These are phyloP conservation scores for Aureococcus anophagefferens DNA, from an alignment of 108 stramenopile genomes.

Conservation along the genomic window DNA sequence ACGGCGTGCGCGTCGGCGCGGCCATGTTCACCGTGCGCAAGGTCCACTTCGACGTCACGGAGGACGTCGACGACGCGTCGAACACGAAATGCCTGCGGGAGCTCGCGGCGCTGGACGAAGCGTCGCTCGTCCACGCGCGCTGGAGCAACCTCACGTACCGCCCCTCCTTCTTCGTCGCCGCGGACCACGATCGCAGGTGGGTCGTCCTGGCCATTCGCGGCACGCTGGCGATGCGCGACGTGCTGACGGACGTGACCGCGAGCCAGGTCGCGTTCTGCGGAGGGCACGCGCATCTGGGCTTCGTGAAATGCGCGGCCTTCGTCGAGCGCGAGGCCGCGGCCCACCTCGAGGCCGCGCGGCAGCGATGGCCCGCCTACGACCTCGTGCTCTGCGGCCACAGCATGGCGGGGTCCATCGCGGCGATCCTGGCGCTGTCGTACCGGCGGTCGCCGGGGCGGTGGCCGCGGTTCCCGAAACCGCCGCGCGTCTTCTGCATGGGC, in stretches of 20 bases:
- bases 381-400: not conserved
- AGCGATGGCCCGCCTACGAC: not conserved
- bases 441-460: not conserved
- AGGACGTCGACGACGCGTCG: not conserved
- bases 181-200: not conserved
- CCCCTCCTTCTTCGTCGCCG: not conserved
- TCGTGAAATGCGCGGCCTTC: not conserved
- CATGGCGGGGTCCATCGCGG: not conserved
- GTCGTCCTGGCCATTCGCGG: not conserved
- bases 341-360: not conserved
- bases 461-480: not conserved
- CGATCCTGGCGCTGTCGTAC: not conserved
- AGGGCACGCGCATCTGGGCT: not conserved
- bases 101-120: not conserved
- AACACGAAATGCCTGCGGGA: not conserved
- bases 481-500: not conserved
- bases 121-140: not conserved
- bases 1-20: not conserved
- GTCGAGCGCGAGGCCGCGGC: not conserved
- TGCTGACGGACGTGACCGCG: not conserved
- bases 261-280: not conserved
- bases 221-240: not conserved
- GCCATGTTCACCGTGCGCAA: not conserved
- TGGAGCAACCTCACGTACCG: not conserved
- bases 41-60: not conserved